phyloP scores from a whole-genome alignment of 2,329 filamentous ascomycete genomes.

The Thelonectria olida region DNA sequence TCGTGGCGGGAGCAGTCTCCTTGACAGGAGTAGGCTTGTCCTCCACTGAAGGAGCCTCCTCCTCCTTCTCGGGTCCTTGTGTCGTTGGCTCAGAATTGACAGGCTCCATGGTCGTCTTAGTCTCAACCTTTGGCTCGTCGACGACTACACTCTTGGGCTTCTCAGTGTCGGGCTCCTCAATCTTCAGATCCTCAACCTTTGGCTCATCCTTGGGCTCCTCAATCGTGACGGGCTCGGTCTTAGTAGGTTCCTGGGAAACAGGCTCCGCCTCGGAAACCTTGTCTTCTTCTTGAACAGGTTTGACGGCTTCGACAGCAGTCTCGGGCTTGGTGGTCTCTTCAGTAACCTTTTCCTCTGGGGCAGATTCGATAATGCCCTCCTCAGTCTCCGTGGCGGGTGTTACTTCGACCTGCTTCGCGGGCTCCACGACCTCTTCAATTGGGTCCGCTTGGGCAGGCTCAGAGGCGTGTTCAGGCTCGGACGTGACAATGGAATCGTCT shows the following conservation, averaged over 20 bases:
- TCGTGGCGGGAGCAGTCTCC: neutral
- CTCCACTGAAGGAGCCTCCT: neutral
- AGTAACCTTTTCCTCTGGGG: slow-evolving; percentile 17
- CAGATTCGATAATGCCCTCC: slow-evolving; percentile 18
- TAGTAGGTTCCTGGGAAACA: slow-evolving; percentile 9
- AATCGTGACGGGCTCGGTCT: slow-evolving; percentile 23
- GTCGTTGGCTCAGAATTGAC: neutral
- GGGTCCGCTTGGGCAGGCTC: slow-evolving; percentile 16
- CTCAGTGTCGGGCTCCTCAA: neutral
- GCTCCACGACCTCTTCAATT: slow-evolving; percentile 12
- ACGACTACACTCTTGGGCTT: neutral
- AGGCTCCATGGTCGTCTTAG: neutral
- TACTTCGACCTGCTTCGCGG: slow-evolving; percentile 15
- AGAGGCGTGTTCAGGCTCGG: slow-evolving; percentile 12
- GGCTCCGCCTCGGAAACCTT: slow-evolving; percentile 18
- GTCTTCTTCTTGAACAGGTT: slow-evolving; percentile 16
- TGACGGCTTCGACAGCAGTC: slow-evolving; percentile 25
- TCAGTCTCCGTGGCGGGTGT: neutral
- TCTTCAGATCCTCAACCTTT: slow-evolving; percentile 10
- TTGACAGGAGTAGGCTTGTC: neutral
- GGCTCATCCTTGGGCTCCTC: slow-evolving; percentile 20
- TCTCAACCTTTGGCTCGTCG: neutral
- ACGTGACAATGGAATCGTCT: slow-evolving; percentile 7
- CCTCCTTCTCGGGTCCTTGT: neutral
- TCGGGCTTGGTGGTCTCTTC: slow-evolving; percentile 22